Percentiles rank a stretch among this genome's conserved stretches.
These are phyloP conservation scores for Rhizopus delemar DNA, from an alignment of 371 early-diverging fungal species.

Conservation along the genomic window DNA sequence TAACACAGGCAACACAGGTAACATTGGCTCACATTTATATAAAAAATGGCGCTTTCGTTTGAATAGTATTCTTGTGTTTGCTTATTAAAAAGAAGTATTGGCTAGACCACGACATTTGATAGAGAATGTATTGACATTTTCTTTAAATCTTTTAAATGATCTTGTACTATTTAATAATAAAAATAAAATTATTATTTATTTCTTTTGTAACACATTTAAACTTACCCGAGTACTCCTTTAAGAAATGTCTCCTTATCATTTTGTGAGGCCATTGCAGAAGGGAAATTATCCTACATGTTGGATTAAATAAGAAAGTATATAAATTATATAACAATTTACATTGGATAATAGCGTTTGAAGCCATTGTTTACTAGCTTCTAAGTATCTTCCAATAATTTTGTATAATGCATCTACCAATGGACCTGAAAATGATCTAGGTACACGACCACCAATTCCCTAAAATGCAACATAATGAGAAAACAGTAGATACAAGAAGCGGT, in stretches of 20 bases:
- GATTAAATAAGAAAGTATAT: background rate
- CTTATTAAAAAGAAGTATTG: constrained; percentile 49
- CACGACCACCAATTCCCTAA: constrained; percentile 73
- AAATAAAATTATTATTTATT: background rate
- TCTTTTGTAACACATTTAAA: constrained; percentile 1
- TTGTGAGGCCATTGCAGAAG: constrained; percentile 54
- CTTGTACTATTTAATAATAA: constrained; percentile 47
- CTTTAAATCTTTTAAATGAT: constrained; percentile 63
- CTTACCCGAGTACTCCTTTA: constrained; percentile 61
- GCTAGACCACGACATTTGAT: constrained; percentile 66
- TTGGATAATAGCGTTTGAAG: constrained; percentile 55
- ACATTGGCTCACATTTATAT: constrained; percentile 1
- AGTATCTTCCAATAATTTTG: constrained; percentile 59
- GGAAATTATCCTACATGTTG: constrained; percentile 59
- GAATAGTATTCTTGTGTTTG: too few relatives aligned
- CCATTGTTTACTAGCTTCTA: constrained; percentile 57
- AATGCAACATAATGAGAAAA: background rate
- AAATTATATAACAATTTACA: constrained; percentile 31
- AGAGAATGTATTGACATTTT: constrained; percentile 57
- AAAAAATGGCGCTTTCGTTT: too few relatives aligned
- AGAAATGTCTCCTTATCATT: constrained; percentile 64
- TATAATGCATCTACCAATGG: constrained; percentile 65
- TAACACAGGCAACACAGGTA: constrained; percentile 4
- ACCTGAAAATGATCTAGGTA: constrained; percentile 69
- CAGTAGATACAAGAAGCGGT: constrained; percentile 4